A percentile compares a stretch with the other conserved stretches of the same genome.
phyloP scores from a whole-genome alignment of 306 rosid species.

The apple (Malus domestica) region DNA sequence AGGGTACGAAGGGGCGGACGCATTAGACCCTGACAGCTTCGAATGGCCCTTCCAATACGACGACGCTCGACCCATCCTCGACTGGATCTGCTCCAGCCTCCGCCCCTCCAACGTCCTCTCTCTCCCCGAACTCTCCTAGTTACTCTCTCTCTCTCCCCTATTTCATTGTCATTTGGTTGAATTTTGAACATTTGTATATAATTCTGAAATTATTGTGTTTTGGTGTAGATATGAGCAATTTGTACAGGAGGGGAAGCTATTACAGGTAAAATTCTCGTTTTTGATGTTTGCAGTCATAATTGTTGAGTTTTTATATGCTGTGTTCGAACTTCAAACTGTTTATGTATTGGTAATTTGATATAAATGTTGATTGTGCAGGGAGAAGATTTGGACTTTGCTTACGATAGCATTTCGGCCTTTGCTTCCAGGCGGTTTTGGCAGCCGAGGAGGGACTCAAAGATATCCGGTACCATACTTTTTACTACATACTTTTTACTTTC shows the following conservation, averaged over 20 bases:
- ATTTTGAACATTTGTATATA: background rate
- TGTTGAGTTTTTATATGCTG: background rate
- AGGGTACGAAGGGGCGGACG: conserved; percentile 55
- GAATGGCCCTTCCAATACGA: conserved; percentile 95
- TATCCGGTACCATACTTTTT: conserved; percentile 35
- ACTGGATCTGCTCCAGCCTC: conserved; percentile 91
- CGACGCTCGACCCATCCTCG: conserved; percentile 79
- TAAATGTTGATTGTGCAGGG: conserved; percentile 37
- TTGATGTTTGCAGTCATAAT: background rate
- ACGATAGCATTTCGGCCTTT: conserved; percentile 85
- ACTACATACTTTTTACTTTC: background rate
- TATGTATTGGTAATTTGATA: background rate
- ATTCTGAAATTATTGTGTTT: background rate
- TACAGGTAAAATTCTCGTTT: conserved; percentile 46
- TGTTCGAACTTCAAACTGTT: background rate
- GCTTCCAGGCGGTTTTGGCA: conserved; percentile 81
- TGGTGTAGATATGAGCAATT: conserved; percentile 62
- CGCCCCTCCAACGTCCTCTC: conserved; percentile 88
- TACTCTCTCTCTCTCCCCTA: conserved; percentile 20
- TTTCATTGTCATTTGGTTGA: background rate
- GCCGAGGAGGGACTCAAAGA: conserved; percentile 83
- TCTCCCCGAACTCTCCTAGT: conserved; percentile 73
- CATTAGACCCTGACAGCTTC: conserved; percentile 69
- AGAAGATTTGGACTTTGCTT: conserved; percentile 88
- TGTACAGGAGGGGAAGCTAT: conserved; percentile 71